Evolutionary conservation across 139 green algal genomes (phyloP).

Genomic region (Tetratostichococcus sp.): DNA sequence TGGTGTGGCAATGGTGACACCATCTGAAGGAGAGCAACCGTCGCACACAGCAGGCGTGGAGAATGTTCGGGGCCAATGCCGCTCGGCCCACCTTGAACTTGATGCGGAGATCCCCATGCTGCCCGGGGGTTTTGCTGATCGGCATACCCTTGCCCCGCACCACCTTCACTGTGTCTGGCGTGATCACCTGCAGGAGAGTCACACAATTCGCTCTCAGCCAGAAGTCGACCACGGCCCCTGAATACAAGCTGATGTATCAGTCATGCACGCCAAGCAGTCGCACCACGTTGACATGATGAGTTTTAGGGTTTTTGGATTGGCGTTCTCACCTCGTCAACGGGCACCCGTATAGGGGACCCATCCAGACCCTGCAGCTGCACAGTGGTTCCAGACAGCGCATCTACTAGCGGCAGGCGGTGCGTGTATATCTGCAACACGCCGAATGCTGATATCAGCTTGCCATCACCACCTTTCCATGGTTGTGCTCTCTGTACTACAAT

Average conservation of each 20-base stretch:
- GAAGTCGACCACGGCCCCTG: too few relatives aligned
- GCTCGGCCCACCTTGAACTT: conserved; percentile 44
- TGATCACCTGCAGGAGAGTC: conserved; percentile 7
- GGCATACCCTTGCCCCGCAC: conserved; percentile 77
- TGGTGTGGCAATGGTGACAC: too few relatives aligned
- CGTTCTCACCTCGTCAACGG: conserved; percentile 30
- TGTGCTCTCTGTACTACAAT: too few relatives aligned
- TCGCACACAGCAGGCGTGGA: too few relatives aligned
- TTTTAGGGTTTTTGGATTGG: too few relatives aligned
- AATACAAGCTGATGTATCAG: too few relatives aligned
- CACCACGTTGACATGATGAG: too few relatives aligned
- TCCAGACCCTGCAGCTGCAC: conserved; percentile 50
- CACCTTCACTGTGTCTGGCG: conserved; percentile 24
- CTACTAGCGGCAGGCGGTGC: conserved; percentile 36
- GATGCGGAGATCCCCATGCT: conserved; percentile 69
- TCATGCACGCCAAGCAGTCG: too few relatives aligned
- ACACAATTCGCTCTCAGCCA: too few relatives aligned
- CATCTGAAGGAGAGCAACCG: too few relatives aligned
- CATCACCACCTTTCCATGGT: too few relatives aligned
- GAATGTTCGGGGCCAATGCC: background rate
- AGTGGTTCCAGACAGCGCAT: conserved; percentile 46
- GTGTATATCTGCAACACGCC: conserved; percentile 24
- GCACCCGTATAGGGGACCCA: conserved; percentile 42
- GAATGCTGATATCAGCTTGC: too few relatives aligned
- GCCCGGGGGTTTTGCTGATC: conserved; percentile 58